Evolutionary conservation across 1,139 yeast species (phyloP), one percentile per base, ranked within the genome.

Genomic region (Taphrina communis): DNA sequence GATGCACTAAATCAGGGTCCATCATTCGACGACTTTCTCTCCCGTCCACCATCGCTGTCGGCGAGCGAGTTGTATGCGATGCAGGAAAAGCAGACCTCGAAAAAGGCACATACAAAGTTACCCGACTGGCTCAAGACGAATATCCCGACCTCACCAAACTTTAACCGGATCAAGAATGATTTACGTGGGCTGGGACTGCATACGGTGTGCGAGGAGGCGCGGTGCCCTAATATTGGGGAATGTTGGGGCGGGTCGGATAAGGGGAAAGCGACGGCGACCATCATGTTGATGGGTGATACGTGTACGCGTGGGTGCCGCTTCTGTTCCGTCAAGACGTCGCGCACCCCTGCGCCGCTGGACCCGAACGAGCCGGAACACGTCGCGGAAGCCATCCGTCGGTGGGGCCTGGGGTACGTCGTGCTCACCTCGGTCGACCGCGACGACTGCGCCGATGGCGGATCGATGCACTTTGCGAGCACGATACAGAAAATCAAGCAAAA

Each of bases 381-480:
- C 0, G 98, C 99, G 0, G 97, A 90, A 75, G 99, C 99, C 38
- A 92, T 95, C 71, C 88, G 93, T 66, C 87, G 97, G 79, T 95
- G 99, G 99, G 99, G 98, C 0, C 84, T 95, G 72, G 99, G 99
- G 38, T 95, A 95, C 77, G 98, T 95, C 44, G 99, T 95, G 51
- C 82, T 95, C 73, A 95, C 99, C 31, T 93, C 99, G 0, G 99
- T 95, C 42, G 99, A 95, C 78, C 86, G 99, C 80, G 99, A 95
- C 78, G 99, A 95, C 78, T 82, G 94, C 74, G 75, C 83, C 0
- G 99, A 95, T 76, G 98, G 99, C 70, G 99, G 99, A 61, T 88
- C 97, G 1, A 82, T 85, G 71, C 99, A 95, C 79, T 85, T 95
- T 77, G 88, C 95, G 0, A 90, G 89, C 75, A 94, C 99, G 0